Conservation (phyloP, 805 yeast species). For the Nakazawaea anatomiae region DNA sequence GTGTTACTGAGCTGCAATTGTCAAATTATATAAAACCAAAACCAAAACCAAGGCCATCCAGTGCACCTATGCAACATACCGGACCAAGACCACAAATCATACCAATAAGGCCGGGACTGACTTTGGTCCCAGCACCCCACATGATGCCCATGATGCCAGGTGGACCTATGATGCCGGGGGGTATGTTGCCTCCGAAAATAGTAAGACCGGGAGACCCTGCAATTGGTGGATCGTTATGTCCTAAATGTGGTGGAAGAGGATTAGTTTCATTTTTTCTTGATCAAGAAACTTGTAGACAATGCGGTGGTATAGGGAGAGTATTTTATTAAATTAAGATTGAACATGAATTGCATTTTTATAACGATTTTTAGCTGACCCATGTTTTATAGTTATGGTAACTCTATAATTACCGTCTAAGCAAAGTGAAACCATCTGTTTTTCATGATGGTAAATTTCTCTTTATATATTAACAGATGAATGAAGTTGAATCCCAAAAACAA, state of each 20-base stretch:
- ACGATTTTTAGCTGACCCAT: no score
- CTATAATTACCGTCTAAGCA: no score
- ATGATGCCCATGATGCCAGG: slow-evolving; percentile 1
- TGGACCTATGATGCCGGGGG: slow-evolving; percentile 3
- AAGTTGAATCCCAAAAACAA: slow-evolving; percentile 5
- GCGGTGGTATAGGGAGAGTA: slow-evolving; percentile 64
- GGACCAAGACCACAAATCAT: slow-evolving; percentile 17
- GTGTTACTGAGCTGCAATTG: neutral
- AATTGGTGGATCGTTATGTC: slow-evolving; percentile 69
- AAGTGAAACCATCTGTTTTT: no score
- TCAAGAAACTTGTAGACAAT: slow-evolving; percentile 55
- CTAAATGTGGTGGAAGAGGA: slow-evolving; percentile 67
- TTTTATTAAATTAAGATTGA: neutral
- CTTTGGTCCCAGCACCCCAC: neutral
- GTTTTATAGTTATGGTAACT: no score
- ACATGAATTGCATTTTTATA: neutral
- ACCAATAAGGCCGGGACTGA: slow-evolving; percentile 9
- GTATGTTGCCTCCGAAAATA: slow-evolving; percentile 26
- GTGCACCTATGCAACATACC: slow-evolving; percentile 7
- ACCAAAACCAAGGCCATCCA: slow-evolving; percentile 11
- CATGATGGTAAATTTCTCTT: no score
- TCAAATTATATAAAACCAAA: neutral
- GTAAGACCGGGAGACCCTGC: slow-evolving; percentile 77
- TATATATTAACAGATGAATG: neutral
- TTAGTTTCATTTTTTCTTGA: slow-evolving; percentile 48